phyloP scores from a whole-genome alignment of 1,139 yeast genomes.

The Yamadazyma membranifaciens region DNA sequence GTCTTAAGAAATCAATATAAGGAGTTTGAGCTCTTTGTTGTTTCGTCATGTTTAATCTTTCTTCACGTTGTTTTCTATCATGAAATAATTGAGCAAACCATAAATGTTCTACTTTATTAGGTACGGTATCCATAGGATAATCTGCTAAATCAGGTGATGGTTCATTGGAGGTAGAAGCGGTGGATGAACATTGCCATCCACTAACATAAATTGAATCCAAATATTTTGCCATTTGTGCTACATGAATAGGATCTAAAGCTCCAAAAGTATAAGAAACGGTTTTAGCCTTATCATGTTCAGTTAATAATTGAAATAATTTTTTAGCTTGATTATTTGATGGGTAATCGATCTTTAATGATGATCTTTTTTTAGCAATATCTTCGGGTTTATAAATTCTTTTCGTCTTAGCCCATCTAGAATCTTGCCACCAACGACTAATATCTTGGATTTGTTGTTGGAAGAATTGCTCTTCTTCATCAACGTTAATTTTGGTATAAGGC shows the following conservation, averaged over 20 bases:
- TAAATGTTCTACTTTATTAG: conserved; percentile 95
- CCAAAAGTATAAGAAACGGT: conserved; percentile 91
- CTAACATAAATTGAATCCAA: conserved; percentile 90
- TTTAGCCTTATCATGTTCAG: conserved; percentile 69
- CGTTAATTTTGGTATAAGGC: conserved; percentile 55
- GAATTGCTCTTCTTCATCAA: conserved; percentile 60
- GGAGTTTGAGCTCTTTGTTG: conserved; percentile 63
- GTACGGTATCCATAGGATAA: conserved; percentile 98
- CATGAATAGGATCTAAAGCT: conserved; percentile 94
- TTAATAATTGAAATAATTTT: conserved; percentile 68
- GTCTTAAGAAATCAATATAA: conserved; percentile 82
- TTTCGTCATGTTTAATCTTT: conserved; percentile 60
- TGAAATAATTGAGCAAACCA: conserved; percentile 97
- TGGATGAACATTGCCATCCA: conserved; percentile 98
- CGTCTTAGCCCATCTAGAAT: conserved; percentile 87
- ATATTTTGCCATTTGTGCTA: conserved; percentile 94
- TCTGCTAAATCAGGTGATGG: conserved; percentile 98
- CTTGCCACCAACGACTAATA: conserved; percentile 86
- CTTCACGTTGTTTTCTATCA: conserved; percentile 94
- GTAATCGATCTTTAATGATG: conserved; percentile 63
- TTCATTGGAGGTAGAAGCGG: conserved; percentile 95
- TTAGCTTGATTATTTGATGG: conserved; percentile 83
- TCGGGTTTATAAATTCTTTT: conserved; percentile 87
- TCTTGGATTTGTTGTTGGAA: conserved; percentile 71
- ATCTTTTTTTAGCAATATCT: conserved; percentile 88